Percentiles rank a stretch among this genome's conserved stretches.
Conservation (phyloP, 179 eudicot species). For the Silene coronaria region DNA sequence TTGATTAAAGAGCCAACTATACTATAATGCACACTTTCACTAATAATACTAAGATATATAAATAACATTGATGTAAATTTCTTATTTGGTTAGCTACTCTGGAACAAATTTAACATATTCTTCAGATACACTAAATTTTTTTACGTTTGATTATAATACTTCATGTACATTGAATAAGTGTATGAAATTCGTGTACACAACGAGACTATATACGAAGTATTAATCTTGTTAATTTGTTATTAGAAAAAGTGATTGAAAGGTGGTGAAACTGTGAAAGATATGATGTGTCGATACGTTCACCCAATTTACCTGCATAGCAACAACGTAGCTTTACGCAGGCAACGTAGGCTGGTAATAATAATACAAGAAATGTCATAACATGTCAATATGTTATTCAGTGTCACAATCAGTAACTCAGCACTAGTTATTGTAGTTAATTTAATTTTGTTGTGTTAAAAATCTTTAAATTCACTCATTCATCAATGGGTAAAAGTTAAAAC, state of each 20-base stretch:
- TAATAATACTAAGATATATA: too few relatives aligned
- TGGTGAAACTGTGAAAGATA: not conserved
- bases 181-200: too few relatives aligned
- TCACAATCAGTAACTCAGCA: not conserved
- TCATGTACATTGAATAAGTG: too few relatives aligned
- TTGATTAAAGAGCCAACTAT: too few relatives aligned
- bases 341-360: not conserved
- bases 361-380: constrained; percentile 11
- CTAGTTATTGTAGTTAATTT: not conserved
- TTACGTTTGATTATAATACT: too few relatives aligned
- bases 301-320: not conserved
- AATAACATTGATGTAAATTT: too few relatives aligned
- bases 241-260: not conserved
- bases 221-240: not conserved
- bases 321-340: not conserved
- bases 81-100: too few relatives aligned
- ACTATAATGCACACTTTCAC: too few relatives aligned
- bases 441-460: not conserved
- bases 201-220: too few relatives aligned
- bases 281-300: not conserved
- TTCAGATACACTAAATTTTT: too few relatives aligned
- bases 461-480: too few relatives aligned
- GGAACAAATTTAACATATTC: too few relatives aligned
- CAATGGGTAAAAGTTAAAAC: not conserved
- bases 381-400: constrained; percentile 28